These are phyloP conservation scores for Friedmanniomyces endolithicus DNA, from an alignment of 495 filamentous ascomycete species.

Conservation along the genomic window DNA sequence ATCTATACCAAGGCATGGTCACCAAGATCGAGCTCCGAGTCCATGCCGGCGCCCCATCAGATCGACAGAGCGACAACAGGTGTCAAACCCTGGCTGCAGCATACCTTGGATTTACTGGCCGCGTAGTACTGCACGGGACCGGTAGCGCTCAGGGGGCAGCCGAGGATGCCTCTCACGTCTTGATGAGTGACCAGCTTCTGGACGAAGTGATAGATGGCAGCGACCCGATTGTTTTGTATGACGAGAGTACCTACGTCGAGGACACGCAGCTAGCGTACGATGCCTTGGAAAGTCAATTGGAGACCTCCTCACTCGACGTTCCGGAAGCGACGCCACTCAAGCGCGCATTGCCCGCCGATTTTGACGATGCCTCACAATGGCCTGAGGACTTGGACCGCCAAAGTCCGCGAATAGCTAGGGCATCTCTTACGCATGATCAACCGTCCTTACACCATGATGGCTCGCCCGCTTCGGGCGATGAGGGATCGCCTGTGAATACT, in stretches of 20 bases:
- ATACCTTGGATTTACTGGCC: constrained; percentile 23
- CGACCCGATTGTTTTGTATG: not conserved
- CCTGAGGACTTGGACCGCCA: constrained; percentile 2
- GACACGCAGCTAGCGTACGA: constrained; percentile 26
- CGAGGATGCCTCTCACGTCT: not conserved
- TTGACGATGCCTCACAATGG: not conserved
- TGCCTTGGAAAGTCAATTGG: constrained; percentile 26
- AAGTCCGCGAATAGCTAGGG: not conserved
- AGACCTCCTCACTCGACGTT: constrained; percentile 15
- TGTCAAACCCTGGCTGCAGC: constrained; percentile 24
- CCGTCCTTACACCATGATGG: not conserved
- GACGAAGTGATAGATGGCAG: not conserved
- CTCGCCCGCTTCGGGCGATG: not conserved
- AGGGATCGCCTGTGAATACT: not conserved
- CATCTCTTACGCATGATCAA: not conserved
- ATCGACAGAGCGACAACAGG: constrained; percentile 25
- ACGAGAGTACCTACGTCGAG: constrained; percentile 15
- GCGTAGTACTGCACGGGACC: not conserved
- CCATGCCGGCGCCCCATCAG: constrained; percentile 28
- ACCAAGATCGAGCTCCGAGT: constrained; percentile 25
- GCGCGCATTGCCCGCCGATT: not conserved
- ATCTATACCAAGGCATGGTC: constrained; percentile 5
- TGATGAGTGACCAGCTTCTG: not conserved
- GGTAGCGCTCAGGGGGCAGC: not conserved
- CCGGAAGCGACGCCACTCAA: not conserved